Base-by-base conservation (phyloP, 169 alveolate genomes). In the Cyclospora cayetanensis region DNA sequence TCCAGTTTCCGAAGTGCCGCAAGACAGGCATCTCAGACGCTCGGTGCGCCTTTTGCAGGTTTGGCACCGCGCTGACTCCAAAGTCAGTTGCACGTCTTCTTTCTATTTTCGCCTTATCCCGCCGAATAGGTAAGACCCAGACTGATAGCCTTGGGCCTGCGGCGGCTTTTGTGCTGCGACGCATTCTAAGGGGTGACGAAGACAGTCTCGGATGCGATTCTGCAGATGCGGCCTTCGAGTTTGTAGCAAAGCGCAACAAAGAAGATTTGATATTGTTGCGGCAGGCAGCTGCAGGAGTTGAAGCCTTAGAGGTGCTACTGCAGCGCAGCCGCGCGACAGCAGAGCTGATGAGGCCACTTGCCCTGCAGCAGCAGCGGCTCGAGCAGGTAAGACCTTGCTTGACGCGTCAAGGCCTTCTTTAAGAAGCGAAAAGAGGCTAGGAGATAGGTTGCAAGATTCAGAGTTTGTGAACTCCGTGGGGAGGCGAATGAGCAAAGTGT, bases 221-320 rank as follows among this genome's bases (percentile, higher is more conserved):
- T 76, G 66, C 66, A 76, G 86, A 76, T 76, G 86, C 86, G 11
- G 86, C 86, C 27, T 63, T 3, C 29, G 86, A 55, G 41, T 76
- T 76, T 41, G 27, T 76, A 76, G 66, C 37, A 42, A 42, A 41
- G 27, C 86, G 86, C 86, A 76, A 27, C 46, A 76, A 76, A 5
- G 86, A 46, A 25, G 86, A 25, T 76, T n/a, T 76, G 43, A 37
- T 41, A 11, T 41, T 76, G n/a, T 53, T 76, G 86, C 65, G 42
- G 27, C 86, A 42, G 41, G 20, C 42, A 42, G 42, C 66, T 25
- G 66, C 66, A 76, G 86, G 86, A 9, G 42, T 76, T 0, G 66
- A 76, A 22, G 86, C 65, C 55, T 7, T 76, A 63, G 66, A 76
- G 9, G 4, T 76, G 66, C 46, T 22, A 63, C 7, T 76, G 86